phyloP scores from a whole-genome alignment of 495 filamentous ascomycete genomes.

The Neurospora sp. region DNA sequence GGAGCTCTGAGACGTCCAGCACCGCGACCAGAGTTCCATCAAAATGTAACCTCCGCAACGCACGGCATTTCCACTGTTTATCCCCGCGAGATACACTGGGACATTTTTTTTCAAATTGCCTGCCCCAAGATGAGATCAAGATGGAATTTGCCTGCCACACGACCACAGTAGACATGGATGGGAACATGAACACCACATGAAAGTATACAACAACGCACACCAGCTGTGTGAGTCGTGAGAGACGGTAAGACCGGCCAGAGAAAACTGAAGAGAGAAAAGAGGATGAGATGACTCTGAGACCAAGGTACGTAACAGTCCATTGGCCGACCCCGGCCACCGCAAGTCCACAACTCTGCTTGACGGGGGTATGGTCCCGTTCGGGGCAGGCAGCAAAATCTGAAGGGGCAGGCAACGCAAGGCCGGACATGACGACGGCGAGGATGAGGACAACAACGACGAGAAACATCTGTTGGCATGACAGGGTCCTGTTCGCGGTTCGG shows the following conservation, averaged over 20 bases:
- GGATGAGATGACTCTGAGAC: neutral
- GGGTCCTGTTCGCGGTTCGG: no score
- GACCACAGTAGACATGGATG: neutral
- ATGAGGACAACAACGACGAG: neutral
- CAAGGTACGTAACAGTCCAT: neutral
- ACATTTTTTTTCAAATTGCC: neutral
- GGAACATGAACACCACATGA: neutral
- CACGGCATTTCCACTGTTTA: neutral
- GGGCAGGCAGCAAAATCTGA: neutral
- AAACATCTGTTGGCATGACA: no score
- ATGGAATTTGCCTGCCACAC: neutral
- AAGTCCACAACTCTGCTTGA: no score
- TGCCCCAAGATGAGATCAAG: neutral
- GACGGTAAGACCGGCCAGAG: neutral
- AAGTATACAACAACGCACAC: neutral
- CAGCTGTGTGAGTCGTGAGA: neutral
- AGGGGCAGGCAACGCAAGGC: neutral
- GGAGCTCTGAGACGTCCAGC: no score
- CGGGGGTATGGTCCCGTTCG: neutral
- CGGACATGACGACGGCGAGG: neutral
- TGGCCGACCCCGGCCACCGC: neutral
- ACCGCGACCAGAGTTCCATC: neutral
- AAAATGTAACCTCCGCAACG: neutral
- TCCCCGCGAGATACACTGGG: neutral
- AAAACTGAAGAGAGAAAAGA: neutral